phyloP scores from a whole-genome alignment of 805 yeast genomes.

The Suhomyces xylopsoci region DNA sequence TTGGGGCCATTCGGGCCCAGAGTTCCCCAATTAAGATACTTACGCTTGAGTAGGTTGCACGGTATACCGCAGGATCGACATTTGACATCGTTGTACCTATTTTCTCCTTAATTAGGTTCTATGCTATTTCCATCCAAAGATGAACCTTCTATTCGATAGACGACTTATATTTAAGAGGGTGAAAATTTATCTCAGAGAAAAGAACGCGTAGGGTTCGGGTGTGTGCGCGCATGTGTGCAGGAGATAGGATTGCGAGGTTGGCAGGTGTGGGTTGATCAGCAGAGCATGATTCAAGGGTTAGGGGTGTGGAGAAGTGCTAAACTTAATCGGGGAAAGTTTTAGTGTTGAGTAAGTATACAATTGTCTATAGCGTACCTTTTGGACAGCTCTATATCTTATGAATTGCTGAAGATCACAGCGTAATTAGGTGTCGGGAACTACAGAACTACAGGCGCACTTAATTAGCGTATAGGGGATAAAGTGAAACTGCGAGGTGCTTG shows the following conservation, averaged over 20 bases:
- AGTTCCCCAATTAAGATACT: slow-evolving; percentile 15
- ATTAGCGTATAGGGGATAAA: neutral
- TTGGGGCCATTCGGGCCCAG: neutral
- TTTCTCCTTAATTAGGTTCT: neutral
- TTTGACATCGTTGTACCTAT: slow-evolving; percentile 19
- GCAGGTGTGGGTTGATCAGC: neutral
- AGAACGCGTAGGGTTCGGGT: neutral
- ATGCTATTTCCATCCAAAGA: neutral
- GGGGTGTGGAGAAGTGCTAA: neutral
- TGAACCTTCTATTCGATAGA: slow-evolving; percentile 1
- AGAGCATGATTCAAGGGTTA: neutral
- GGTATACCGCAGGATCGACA: slow-evolving; percentile 38
- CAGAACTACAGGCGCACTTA: neutral
- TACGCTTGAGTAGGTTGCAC: slow-evolving; percentile 46
- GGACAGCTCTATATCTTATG: too few relatives aligned
- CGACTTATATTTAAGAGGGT: neutral
- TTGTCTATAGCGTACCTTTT: too few relatives aligned
- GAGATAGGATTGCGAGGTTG: neutral
- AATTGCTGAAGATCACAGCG: neutral
- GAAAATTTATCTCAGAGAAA: slow-evolving; percentile 2
- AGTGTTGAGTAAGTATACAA: neutral
- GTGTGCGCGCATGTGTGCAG: slow-evolving; percentile 5
- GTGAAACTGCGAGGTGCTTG: neutral
- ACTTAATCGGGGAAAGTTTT: too few relatives aligned
- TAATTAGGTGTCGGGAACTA: neutral